Conservation (phyloP, 805 yeast genomes). For the Teunomyces barrocoloradensis region DNA sequence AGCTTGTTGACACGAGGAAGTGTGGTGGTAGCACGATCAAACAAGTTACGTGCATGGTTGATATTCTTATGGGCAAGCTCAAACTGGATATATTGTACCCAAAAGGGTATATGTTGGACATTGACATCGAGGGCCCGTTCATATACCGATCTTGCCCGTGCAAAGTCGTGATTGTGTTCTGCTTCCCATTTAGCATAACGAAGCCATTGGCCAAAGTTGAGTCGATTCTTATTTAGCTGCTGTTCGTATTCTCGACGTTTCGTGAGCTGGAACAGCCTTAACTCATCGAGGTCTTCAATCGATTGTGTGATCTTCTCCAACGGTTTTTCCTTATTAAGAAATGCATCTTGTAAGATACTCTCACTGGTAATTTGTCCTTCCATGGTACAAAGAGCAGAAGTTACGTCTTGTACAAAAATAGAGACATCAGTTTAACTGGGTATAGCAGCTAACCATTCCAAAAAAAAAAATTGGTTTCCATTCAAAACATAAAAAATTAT, state of each 20-base stretch:
- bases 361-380: slow-evolving; percentile 29
- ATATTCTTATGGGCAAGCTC: slow-evolving; percentile 72
- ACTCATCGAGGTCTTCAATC: slow-evolving; percentile 74
- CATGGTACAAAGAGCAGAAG: slow-evolving; percentile 1
- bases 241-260: slow-evolving; percentile 82
- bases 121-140: slow-evolving; percentile 85
- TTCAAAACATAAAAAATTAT: slow-evolving; percentile 5
- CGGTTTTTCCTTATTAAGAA: slow-evolving; percentile 20
- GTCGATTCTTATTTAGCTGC: slow-evolving; percentile 80
- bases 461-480: not conserved
- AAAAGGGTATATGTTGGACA: slow-evolving; percentile 71
- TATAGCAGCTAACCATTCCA: too few relatives aligned
- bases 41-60: slow-evolving; percentile 83
- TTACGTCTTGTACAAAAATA: not conserved
- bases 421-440: not conserved
- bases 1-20: slow-evolving; percentile 81
- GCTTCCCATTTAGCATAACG: slow-evolving; percentile 87
- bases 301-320: slow-evolving; percentile 31
- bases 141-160: slow-evolving; percentile 80
- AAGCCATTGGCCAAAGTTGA: slow-evolving; percentile 85
- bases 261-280: slow-evolving; percentile 68
- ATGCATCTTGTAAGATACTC: slow-evolving; percentile 36
- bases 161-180: slow-evolving; percentile 67
- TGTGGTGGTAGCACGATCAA: slow-evolving; percentile 71
- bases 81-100: slow-evolving; percentile 79